Base-by-base conservation (phyloP, 495 filamentous ascomycete species). In the Talaromyces borbonicus region DNA sequence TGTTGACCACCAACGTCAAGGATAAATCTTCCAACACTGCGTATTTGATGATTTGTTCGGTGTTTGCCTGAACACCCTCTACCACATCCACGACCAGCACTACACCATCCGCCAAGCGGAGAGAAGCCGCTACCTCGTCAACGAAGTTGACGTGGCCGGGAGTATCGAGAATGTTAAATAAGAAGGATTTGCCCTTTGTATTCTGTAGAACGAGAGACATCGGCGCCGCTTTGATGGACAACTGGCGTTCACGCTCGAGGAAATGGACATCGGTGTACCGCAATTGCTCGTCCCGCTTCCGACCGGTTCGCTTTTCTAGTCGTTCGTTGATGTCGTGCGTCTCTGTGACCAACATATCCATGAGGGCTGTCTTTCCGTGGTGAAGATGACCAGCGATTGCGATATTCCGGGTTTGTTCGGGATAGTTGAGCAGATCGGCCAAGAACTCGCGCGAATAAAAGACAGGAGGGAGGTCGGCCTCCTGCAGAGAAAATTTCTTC, bases 131-230 rank as follows among this genome's bases (percentile, higher is more conserved):
- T 8, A 98, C 85, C 61, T 98, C 92, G 59, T 98, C 92, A 15
- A 92, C 89, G 59, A 98, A 98, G 56, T 97, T 95, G 54, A 96
- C 93, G 65, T 98, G 92, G 5, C 92, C 92, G 0, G 92, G 93
- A 2, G 92, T 98, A 61, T 98, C 92, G 40, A 98, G 67, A 46
- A 97, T 83, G 60, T 97, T 95, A 61, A 98, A 68, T 2, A 98
- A 73, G 66, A 95, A 87, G n/a, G 90, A 96, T 69, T 98, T 97
- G 14, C 87, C 86, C 54, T 83, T 86, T 0, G 85, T 89, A 45
- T 79, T 82, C 54, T 84, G 87, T 19, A 98, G 73, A 22, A 97
- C 81, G 42, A 98, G 66, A 56, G 83, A 95, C 90, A 97, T 97
- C 9, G 92, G 90, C 8, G 88, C 83, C 1, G 90, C 70, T 62